Evolutionary conservation across 2,329 filamentous ascomycete genomes (phyloP).

Genomic region (Cladosporium austrohemisphaericum): DNA sequence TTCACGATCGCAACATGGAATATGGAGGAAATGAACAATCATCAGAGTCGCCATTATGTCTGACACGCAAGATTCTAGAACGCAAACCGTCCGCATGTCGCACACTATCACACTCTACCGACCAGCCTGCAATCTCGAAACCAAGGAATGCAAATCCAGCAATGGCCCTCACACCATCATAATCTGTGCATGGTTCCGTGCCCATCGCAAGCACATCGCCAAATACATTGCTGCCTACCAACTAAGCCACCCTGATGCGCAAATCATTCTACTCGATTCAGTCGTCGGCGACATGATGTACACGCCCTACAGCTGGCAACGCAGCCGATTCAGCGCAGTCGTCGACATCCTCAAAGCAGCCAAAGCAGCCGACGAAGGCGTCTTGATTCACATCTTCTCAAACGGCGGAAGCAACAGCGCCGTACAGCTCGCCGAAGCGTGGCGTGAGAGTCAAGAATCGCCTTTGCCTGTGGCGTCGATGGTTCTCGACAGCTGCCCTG

Average conservation of each 20-base stretch:
- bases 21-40: too few species aligned
- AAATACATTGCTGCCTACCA: conserved; percentile 31
- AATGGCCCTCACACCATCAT: conserved; percentile 33
- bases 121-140: not conserved
- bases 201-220: conserved; percentile 28
- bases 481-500: conserved; percentile 29
- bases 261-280: conserved; percentile 31
- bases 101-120: not conserved
- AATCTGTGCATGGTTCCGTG: conserved; percentile 33
- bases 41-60: too few species aligned
- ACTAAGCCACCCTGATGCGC: conserved; percentile 24
- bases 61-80: too few species aligned
- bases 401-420: conserved; percentile 33
- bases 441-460: conserved; percentile 3
- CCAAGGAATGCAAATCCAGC: not conserved
- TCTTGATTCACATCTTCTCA: conserved; percentile 33
- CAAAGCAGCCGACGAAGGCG: not conserved
- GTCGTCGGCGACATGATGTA: conserved; percentile 21
- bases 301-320: not conserved
- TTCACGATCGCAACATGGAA: too few species aligned
- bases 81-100: not conserved
- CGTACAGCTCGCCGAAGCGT: conserved; percentile 22
- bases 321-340: not conserved
- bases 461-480: conserved; percentile 20
- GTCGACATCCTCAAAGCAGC: not conserved